These are phyloP conservation scores for Lyophyllum decastes DNA, from an alignment of 768 basidiomycete species.

Conservation along the genomic window DNA sequence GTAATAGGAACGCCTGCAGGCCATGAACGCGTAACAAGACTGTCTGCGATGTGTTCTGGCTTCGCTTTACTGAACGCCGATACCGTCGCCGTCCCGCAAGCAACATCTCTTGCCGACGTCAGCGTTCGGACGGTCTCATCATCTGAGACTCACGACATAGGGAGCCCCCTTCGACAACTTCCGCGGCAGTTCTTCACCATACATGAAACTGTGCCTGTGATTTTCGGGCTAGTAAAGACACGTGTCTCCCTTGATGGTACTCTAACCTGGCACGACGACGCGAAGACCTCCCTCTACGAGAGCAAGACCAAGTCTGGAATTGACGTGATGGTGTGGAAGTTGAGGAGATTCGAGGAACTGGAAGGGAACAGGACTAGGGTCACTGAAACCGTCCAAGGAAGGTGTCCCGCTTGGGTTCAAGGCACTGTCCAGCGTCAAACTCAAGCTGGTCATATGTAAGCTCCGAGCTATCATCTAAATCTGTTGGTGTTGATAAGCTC, in stretches of 20 bases:
- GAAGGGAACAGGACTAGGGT: constrained; percentile 28
- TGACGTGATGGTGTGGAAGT: constrained; percentile 30
- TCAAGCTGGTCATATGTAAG: constrained; percentile 26
- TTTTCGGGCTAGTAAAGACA: constrained; percentile 30
- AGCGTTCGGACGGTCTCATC: constrained; percentile 13
- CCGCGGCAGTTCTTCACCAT: constrained; percentile 31
- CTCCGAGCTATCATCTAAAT: constrained; percentile 1
- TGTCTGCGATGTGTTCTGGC: constrained; percentile 29
- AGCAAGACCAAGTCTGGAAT: constrained; percentile 18
- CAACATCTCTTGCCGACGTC: constrained; percentile 12
- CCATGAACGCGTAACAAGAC: constrained; percentile 32
- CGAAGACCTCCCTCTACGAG: constrained; percentile 30
- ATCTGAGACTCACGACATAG: not conserved
- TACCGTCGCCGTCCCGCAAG: constrained; percentile 17
- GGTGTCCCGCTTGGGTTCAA: constrained; percentile 26
- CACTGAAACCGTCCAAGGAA: constrained; percentile 32
- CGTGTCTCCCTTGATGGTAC: constrained; percentile 29
- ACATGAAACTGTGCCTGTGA: constrained; percentile 31
- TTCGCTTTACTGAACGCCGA: constrained; percentile 28
- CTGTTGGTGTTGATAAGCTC: not conserved
- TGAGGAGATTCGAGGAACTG: constrained; percentile 29
- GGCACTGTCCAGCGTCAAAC: constrained; percentile 28
- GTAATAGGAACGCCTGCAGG: constrained; percentile 29
- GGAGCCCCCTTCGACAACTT: constrained; percentile 6
- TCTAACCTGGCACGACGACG: constrained; percentile 32